phyloP scores from a whole-genome alignment of 192 early-diverging fungal species.

The Gamsiella multidivaricata region DNA sequence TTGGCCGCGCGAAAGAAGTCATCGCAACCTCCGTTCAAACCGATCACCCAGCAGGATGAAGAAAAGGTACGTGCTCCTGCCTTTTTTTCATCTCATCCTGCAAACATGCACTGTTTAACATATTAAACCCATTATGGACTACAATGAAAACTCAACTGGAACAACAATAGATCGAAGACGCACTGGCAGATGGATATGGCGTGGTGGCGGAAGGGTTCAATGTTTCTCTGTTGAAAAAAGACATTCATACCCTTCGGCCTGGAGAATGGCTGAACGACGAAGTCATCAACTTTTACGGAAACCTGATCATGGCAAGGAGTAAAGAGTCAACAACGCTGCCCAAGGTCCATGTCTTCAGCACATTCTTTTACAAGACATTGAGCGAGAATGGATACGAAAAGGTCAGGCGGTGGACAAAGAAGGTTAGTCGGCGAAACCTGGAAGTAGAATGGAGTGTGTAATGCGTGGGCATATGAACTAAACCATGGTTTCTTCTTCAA shows the following conservation, averaged over 20 bases:
- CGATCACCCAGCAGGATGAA: constrained; percentile 28
- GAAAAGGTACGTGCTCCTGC: neutral
- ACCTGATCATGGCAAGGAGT: constrained; percentile 77
- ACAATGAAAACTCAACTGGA: neutral
- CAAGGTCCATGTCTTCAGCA: constrained; percentile 88
- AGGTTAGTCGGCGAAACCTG: constrained; percentile 53
- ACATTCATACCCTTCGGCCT: constrained; percentile 77
- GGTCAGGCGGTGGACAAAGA: constrained; percentile 87
- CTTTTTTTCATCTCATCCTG: neutral
- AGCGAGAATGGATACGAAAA: constrained; percentile 73
- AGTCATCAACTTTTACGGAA: constrained; percentile 94
- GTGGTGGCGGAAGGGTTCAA: constrained; percentile 66
- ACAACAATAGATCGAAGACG: constrained; percentile 8
- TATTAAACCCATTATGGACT: too few relatives aligned
- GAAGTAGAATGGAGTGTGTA: too few relatives aligned
- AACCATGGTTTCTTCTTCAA: neutral
- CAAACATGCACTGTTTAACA: too few relatives aligned
- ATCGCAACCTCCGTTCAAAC: constrained; percentile 6
- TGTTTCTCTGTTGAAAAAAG: constrained; percentile 66
- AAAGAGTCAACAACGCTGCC: constrained; percentile 58
- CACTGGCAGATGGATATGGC: constrained; percentile 22
- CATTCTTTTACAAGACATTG: constrained; percentile 88
- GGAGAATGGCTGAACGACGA: constrained; percentile 95
- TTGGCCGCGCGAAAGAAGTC: constrained; percentile 5
- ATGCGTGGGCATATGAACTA: too few relatives aligned